Evolutionary conservation across 176 grass and related monocot genomes (phyloP).

Genomic region (Luzula sylvatica): DNA sequence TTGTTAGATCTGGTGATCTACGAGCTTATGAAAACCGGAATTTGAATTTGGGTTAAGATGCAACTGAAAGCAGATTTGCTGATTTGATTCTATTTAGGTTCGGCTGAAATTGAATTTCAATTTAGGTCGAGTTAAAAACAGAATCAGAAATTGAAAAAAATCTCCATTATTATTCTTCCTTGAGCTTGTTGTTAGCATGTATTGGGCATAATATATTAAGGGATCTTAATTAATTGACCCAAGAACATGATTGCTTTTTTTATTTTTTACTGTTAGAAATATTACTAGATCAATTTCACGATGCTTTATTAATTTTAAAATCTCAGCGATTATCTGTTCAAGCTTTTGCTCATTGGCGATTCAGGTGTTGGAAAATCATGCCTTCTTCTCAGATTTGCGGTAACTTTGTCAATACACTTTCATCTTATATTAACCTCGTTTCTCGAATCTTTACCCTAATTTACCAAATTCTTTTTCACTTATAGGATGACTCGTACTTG

Average conservation of each 20-base stretch:
- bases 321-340: constrained; percentile 43
- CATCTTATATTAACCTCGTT: no score
- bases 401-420: constrained; percentile 13
- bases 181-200: no score
- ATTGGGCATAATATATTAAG: no score
- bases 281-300: neutral
- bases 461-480: neutral
- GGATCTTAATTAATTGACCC: no score
- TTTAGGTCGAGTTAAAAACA: neutral
- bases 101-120: neutral
- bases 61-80: constrained; percentile 2
- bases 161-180: no score
- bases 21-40: neutral
- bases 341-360: constrained; percentile 65
- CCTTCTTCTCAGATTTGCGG: constrained; percentile 61
- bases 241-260: no score
- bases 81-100: neutral
- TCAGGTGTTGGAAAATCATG: constrained; percentile 67
- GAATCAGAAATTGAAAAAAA: neutral
- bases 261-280: neutral
- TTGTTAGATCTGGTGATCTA: constrained; percentile 12
- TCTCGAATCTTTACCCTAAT: neutral
- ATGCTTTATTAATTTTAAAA: constrained; percentile 3
- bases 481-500: constrained; percentile 71
- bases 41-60: neutral